Evolutionary conservation across 108 stramenopile species (phyloP), one percentile per base, ranked within the genome.

Genomic region (Nitzschia sp.): DNA sequence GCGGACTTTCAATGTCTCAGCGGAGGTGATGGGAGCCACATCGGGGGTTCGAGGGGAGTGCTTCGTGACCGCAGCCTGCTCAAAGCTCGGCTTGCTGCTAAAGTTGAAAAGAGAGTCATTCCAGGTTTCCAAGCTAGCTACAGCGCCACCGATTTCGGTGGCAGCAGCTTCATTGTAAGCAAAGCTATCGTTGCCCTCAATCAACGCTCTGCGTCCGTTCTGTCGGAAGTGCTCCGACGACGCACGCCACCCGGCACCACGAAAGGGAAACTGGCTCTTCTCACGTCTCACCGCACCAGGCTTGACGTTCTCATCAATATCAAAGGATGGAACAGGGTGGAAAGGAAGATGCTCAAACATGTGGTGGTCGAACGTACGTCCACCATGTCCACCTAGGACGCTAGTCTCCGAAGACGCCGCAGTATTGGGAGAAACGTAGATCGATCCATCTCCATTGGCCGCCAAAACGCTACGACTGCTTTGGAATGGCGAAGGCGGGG

Each of bases 291-390:
- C 11, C 3, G 35, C 15, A 15, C 24, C 38, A 5, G 35, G 23
- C 11, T 27, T 33, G 3, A 11, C 51, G 2, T 2, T 13, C 31
- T 61, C 70, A 33, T 74, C 65, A 4, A 59, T 29, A 5, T 66
- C 46, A 31, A 65, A 66, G 18, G 73, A 74, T 13, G 65, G 65
- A 19, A 74, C 48, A 1, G 65, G 45, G 31, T 74, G 57, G 46
- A 74, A 65, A 1, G 33, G 48, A 6, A 32, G 51, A 32, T 35
- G 48, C 13, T 54, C 70, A 36, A 62, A 62, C 42, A 42, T 42
- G 6, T 19, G 2, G 19, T 42, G 42, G 2, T 62, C 36, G n/a
- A 51, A 51, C 4, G 13, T 33, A 67, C 32, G 32, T 35, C 2
- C 66, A 33, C 26, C 28, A 36, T 53, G 59, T 0, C 49, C n/a